A percentile compares a stretch with the other conserved stretches of the same genome.
Conservation (phyloP, 805 yeast species). For the Yarrowia sp. region DNA sequence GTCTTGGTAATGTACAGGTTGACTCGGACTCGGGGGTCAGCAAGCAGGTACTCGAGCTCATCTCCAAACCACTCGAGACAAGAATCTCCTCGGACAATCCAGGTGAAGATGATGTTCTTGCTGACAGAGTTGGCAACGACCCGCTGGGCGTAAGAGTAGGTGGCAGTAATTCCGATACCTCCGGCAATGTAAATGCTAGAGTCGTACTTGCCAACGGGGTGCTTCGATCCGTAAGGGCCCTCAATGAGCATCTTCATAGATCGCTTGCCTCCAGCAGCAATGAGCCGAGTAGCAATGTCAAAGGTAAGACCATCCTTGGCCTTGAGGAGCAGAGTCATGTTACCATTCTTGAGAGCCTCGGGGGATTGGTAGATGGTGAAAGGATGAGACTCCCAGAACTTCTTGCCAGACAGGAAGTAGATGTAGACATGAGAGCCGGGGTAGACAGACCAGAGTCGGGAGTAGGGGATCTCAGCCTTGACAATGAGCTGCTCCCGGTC, state of each 20-base stretch:
- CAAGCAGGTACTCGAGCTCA: slow-evolving; percentile 41
- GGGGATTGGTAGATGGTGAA: slow-evolving; percentile 47
- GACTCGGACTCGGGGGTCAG: slow-evolving; percentile 34
- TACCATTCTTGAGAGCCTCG: not conserved
- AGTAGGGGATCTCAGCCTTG: slow-evolving; percentile 15
- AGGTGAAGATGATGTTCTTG: slow-evolving; percentile 48
- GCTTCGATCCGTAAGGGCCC: slow-evolving; percentile 66
- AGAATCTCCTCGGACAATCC: slow-evolving; percentile 57
- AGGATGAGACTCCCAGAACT: slow-evolving; percentile 74
- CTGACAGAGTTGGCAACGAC: slow-evolving; percentile 35
- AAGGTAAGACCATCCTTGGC: slow-evolving; percentile 19
- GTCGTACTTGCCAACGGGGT: slow-evolving; percentile 52
- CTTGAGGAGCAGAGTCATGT: slow-evolving; percentile 14
- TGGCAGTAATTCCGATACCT: slow-evolving; percentile 72
- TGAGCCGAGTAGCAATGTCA: not conserved
- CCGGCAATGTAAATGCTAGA: slow-evolving; percentile 64
- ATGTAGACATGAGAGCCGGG: slow-evolving; percentile 61
- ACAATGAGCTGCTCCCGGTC: slow-evolving; percentile 7
- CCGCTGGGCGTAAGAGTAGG: slow-evolving; percentile 46
- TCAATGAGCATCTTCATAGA: slow-evolving; percentile 41
- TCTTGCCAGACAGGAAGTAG: slow-evolving; percentile 51
- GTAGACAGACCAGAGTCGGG: slow-evolving; percentile 43
- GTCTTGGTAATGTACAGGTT: slow-evolving; percentile 29
- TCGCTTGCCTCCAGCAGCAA: not conserved
- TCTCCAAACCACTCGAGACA: slow-evolving; percentile 49